These are phyloP conservation scores for Castanospermum australe DNA, from an alignment of 306 rosid genomes.

Conservation along the genomic window DNA sequence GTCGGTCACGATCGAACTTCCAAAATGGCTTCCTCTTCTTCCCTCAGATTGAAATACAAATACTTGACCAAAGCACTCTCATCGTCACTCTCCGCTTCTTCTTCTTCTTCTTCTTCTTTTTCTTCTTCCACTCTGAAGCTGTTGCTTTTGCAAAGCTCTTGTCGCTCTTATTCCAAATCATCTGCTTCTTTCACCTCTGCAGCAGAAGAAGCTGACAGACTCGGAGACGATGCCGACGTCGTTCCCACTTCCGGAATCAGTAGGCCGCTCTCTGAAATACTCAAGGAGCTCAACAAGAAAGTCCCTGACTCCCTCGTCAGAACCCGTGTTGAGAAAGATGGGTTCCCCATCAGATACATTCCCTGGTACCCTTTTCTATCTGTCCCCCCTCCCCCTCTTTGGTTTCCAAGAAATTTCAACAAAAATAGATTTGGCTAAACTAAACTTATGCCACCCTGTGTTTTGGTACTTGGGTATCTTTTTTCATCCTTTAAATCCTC, in stretches of 20 bases:
- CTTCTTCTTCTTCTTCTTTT: no score
- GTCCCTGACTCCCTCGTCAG: constrained; percentile 71
- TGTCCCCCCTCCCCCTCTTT: background rate
- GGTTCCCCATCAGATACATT: constrained; percentile 57
- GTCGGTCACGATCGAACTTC: background rate
- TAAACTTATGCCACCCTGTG: background rate
- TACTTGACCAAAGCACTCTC: background rate
- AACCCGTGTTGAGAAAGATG: constrained; percentile 53
- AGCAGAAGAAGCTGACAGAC: background rate
- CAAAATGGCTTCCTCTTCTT: constrained; percentile 26
- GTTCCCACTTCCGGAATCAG: constrained; percentile 57
- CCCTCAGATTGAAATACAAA: constrained; percentile 5
- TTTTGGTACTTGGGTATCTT: background rate
- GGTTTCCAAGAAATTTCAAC: background rate
- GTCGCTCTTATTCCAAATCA: constrained; percentile 22
- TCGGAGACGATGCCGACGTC: background rate
- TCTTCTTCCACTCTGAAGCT: background rate
- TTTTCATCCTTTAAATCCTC: background rate
- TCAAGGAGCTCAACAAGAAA: constrained; percentile 77
- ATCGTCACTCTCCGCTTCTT: background rate
- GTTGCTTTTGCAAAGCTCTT: background rate
- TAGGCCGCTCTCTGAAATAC: constrained; percentile 68
- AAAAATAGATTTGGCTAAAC: background rate
- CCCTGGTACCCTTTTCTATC: constrained; percentile 47
- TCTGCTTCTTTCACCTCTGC: background rate